phyloP scores from a whole-genome alignment of 176 grass and related monocot species.

The Bonia amplexicaulis region DNA sequence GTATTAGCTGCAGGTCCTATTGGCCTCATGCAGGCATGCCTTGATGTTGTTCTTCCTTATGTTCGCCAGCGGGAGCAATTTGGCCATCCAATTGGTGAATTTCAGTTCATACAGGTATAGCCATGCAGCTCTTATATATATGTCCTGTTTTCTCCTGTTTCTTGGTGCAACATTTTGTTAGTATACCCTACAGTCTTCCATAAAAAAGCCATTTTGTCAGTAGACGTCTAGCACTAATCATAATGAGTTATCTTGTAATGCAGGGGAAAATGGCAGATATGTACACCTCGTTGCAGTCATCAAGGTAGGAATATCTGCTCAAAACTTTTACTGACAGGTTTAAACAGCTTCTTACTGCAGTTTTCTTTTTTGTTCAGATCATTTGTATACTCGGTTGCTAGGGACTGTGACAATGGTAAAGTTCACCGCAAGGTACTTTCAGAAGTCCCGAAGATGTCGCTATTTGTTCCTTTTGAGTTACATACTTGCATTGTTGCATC shows the following conservation, averaged over 20 bases:
- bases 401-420: constrained; percentile 90
- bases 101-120: constrained; percentile 94
- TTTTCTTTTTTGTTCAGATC: constrained; percentile 48
- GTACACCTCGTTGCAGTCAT: constrained; percentile 94
- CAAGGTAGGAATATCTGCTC: constrained; percentile 51
- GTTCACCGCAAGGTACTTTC: constrained; percentile 74
- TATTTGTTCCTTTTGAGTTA: background rate
- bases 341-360: constrained; percentile 20
- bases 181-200: no score
- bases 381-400: constrained; percentile 93
- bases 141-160: background rate
- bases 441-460: background rate
- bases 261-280: constrained; percentile 96
- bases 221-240: background rate
- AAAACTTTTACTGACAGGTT: constrained; percentile 15
- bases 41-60: constrained; percentile 89
- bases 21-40: constrained; percentile 95
- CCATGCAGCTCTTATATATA: background rate
- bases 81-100: constrained; percentile 85
- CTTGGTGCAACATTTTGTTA: constrained; percentile 4
- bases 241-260: constrained; percentile 18
- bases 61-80: constrained; percentile 91
- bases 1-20: constrained; percentile 84
- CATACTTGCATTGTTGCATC: background rate
- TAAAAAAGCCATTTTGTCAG: background rate